A percentile compares a stretch with the other conserved stretches of the same genome.
Conservation (phyloP, 2,329 filamentous ascomycete species). For the Teratosphaeria zuluensis region DNA sequence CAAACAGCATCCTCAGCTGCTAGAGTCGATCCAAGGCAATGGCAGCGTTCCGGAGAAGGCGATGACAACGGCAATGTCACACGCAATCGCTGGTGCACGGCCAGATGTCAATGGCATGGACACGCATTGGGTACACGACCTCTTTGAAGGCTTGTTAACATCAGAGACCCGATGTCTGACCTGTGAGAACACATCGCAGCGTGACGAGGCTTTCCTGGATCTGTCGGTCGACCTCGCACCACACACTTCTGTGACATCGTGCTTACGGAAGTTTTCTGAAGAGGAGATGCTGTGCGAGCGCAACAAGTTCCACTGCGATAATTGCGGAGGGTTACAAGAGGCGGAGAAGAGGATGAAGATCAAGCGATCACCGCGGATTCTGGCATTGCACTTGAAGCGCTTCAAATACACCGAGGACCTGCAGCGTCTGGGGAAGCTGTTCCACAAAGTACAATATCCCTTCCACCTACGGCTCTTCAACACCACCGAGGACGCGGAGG, state of each 20-base stretch:
- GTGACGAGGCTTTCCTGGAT: conserved; percentile 93
- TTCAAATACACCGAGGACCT: conserved; percentile 98
- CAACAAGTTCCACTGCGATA: conserved; percentile 98
- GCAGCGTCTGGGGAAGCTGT: conserved; percentile 87
- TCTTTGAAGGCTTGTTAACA: conserved; percentile 89
- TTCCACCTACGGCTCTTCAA: conserved; percentile 96
- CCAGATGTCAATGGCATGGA: conserved; percentile 21
- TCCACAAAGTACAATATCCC: conserved; percentile 92
- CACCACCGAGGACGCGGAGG: conserved; percentile 88
- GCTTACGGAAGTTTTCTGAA: conserved; percentile 87
- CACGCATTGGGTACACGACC: conserved; percentile 81
- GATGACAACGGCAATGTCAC: conserved; percentile 11
- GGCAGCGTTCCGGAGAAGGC: conserved; percentile 15
- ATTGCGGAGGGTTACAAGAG: conserved; percentile 91
- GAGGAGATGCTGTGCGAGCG: conserved; percentile 98
- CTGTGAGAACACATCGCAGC: conserved; percentile 88
- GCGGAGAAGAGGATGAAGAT: conserved; percentile 99
- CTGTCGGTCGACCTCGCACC: conserved; percentile 92
- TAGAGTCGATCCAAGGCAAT: conserved; percentile 13
- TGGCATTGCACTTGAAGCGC: conserved; percentile 87
- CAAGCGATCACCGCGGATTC: conserved; percentile 80
- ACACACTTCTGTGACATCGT: conserved; percentile 92
- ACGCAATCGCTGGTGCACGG: conserved; percentile 10
- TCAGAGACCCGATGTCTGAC: conserved; percentile 95
- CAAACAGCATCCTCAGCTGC: conserved; percentile 45